A percentile compares a stretch with the other conserved stretches of the same genome.
Evolutionary conservation across 352 stramenopile genomes (phyloP).

Genomic region (Globisporangium okanoganense): DNA sequence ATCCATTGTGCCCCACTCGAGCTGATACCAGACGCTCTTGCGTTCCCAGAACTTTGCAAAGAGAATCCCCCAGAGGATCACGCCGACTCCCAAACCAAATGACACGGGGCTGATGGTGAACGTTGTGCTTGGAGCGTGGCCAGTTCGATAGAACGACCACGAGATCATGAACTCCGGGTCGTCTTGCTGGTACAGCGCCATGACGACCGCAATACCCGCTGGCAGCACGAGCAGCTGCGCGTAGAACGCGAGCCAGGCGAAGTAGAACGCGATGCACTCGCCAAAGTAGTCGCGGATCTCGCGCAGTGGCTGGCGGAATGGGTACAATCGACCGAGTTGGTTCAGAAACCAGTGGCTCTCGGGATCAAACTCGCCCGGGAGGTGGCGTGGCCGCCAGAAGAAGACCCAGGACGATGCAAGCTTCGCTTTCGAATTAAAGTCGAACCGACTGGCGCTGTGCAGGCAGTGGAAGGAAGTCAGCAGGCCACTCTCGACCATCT

Average conservation of each 20-base stretch:
- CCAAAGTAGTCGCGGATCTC: conserved; percentile 85
- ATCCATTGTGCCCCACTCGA: conserved; percentile 48
- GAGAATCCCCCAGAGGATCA: conserved; percentile 43
- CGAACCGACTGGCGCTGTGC: conserved; percentile 57
- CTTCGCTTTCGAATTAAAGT: conserved; percentile 26
- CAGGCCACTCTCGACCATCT: conserved; percentile 24
- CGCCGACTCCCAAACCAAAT: conserved; percentile 21
- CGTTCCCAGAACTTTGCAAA: conserved; percentile 62
- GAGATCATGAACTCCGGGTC: conserved; percentile 16
- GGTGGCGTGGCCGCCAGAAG: conserved; percentile 44
- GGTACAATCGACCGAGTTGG: conserved; percentile 28
- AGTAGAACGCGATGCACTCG: conserved; percentile 87
- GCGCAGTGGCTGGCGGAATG: conserved; percentile 75
- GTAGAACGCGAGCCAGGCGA: conserved; percentile 86
- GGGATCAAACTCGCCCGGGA: conserved; percentile 36
- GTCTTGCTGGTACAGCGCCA: conserved; percentile 20
- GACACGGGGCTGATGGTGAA: conserved; percentile 4
- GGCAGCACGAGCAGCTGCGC: conserved; percentile 62
- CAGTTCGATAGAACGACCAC: conserved; percentile 27
- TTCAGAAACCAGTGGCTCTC: conserved; percentile 38
- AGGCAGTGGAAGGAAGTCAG: conserved; percentile 35
- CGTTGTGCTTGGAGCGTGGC: background rate
- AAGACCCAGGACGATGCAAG: conserved; percentile 46
- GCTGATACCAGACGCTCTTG: conserved; percentile 49
- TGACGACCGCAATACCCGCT: conserved; percentile 24